A percentile compares a stretch with the other conserved stretches of the same genome.
phyloP scores from a whole-genome alignment of 1,139 yeast species.

The Candida smagusa region DNA sequence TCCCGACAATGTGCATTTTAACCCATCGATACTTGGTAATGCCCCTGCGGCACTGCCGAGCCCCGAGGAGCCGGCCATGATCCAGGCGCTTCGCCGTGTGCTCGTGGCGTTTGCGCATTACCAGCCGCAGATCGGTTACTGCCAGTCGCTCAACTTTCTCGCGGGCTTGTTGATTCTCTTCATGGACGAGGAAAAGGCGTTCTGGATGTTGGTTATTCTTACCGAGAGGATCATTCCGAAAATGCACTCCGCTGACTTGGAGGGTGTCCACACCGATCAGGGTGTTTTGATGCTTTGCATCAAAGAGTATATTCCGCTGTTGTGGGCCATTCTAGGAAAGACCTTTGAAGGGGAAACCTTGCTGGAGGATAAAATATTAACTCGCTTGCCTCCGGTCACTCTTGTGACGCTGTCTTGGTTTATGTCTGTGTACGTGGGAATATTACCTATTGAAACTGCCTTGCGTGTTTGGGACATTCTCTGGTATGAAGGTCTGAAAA shows the following conservation, averaged over 20 bases:
- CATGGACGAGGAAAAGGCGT: slow-evolving; percentile 83
- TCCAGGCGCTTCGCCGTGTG: slow-evolving; percentile 74
- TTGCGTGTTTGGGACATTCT: slow-evolving; percentile 92
- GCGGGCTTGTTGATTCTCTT: slow-evolving; percentile 81
- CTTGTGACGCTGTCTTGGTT: slow-evolving; percentile 97
- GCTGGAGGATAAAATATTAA: slow-evolving; percentile 60
- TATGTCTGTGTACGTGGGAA: slow-evolving; percentile 90
- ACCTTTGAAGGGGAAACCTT: slow-evolving; percentile 41
- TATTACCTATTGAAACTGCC: slow-evolving; percentile 82
- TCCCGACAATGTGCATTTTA: slow-evolving; percentile 85
- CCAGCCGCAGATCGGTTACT: slow-evolving; percentile 90
- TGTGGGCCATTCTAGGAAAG: slow-evolving; percentile 61
- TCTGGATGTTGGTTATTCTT: slow-evolving; percentile 93
- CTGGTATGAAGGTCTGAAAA: slow-evolving; percentile 88
- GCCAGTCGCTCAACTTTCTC: slow-evolving; percentile 89
- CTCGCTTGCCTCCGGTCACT: slow-evolving; percentile 83
- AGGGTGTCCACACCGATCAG: slow-evolving; percentile 94
- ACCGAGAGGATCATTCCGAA: slow-evolving; percentile 87
- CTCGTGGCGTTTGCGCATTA: slow-evolving; percentile 80
- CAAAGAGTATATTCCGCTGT: slow-evolving; percentile 75
- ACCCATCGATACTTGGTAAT: slow-evolving; percentile 12
- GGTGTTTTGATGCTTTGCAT: slow-evolving; percentile 89
- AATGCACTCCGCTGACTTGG: slow-evolving; percentile 83
- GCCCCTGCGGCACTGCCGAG: slow-evolving; percentile 5
- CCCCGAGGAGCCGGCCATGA: slow-evolving; percentile 54